Percentiles rank a stretch among this genome's conserved stretches.
These are phyloP conservation scores for Corinectria fuckeliana DNA, from an alignment of 2,329 filamentous ascomycete genomes.

Conservation along the genomic window DNA sequence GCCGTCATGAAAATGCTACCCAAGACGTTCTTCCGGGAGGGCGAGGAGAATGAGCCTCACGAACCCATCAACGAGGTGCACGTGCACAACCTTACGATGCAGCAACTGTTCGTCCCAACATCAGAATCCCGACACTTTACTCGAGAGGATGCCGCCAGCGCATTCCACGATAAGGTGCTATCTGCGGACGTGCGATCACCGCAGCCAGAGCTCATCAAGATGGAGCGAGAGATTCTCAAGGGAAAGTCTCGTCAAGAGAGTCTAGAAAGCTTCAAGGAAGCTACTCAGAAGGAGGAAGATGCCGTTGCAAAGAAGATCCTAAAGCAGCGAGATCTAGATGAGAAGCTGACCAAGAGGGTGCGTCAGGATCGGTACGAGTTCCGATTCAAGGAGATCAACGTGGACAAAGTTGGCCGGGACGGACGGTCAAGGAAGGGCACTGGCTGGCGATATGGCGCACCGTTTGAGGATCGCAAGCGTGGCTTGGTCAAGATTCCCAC, in stretches of 20 bases:
- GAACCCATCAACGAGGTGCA: slow-evolving; percentile 71
- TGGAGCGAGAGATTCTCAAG: slow-evolving; percentile 56
- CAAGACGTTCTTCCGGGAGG: slow-evolving; percentile 63
- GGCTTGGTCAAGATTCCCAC: slow-evolving; percentile 73
- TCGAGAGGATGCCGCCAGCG: slow-evolving; percentile 68
- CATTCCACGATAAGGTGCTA: slow-evolving; percentile 66
- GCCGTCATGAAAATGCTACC: slow-evolving; percentile 85
- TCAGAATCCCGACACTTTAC: slow-evolving; percentile 69
- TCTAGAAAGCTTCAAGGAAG: slow-evolving; percentile 48
- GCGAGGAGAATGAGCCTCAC: slow-evolving; percentile 55
- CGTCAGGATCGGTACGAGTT: slow-evolving; percentile 56
- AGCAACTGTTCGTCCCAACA: slow-evolving; percentile 70
- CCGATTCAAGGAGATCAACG: slow-evolving; percentile 65
- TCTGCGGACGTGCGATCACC: slow-evolving; percentile 67
- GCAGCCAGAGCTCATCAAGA: slow-evolving; percentile 65
- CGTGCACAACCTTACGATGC: slow-evolving; percentile 65
- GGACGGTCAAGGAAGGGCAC: slow-evolving; percentile 59
- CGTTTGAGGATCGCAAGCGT: slow-evolving; percentile 66
- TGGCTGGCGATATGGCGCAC: slow-evolving; percentile 70
- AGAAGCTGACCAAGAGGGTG: slow-evolving; percentile 48
- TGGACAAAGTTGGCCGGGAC: slow-evolving; percentile 60
- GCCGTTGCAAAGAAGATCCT: slow-evolving; percentile 44
- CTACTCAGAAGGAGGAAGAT: slow-evolving; percentile 53
- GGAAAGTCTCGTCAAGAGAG: slow-evolving; percentile 48
- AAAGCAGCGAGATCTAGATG: slow-evolving; percentile 44